phyloP scores from a whole-genome alignment of 2,329 filamentous ascomycete genomes.

The Rasamsonia emersonii region DNA sequence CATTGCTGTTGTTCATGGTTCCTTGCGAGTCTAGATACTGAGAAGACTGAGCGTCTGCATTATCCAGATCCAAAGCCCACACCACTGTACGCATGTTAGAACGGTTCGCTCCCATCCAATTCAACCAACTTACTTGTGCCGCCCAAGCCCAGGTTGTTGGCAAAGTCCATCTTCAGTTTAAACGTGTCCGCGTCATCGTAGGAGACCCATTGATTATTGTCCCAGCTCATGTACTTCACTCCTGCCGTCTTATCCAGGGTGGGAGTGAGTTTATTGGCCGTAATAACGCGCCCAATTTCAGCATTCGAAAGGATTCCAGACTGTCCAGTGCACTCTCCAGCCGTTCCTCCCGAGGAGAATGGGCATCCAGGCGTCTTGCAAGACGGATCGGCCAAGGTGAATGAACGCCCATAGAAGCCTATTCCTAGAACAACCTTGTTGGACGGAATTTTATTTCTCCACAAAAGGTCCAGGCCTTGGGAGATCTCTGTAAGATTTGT shows the following conservation, averaged over 20 bases:
- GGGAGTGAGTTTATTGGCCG: conserved; percentile 8
- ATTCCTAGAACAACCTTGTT: conserved; percentile 3
- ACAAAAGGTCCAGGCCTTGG: conserved; percentile 16
- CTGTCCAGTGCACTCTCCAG: background rate
- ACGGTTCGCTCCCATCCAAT: too few relatives aligned
- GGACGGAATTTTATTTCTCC: conserved; percentile 17
- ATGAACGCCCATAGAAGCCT: background rate
- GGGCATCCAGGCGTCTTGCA: background rate
- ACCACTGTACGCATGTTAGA: too few relatives aligned
- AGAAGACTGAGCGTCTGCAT: too few relatives aligned
- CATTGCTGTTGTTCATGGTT: too few relatives aligned
- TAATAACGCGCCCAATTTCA: conserved; percentile 17
- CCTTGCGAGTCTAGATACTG: too few relatives aligned
- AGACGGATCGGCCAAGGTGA: background rate
- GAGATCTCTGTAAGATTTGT: conserved; percentile 27
- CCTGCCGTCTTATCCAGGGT: conserved; percentile 11
- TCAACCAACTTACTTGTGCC: too few relatives aligned
- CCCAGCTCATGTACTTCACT: conserved; percentile 12
- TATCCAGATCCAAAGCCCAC: too few relatives aligned
- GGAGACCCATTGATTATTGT: conserved; percentile 15
- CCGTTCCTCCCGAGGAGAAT: background rate
- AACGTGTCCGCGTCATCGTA: conserved; percentile 29
- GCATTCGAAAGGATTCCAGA: too few relatives aligned
- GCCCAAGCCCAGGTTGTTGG: conserved; percentile 20
- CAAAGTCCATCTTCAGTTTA: conserved; percentile 25